These are phyloP conservation scores for Aspergillus affinis DNA, from an alignment of 495 filamentous ascomycete species.

Conservation along the genomic window DNA sequence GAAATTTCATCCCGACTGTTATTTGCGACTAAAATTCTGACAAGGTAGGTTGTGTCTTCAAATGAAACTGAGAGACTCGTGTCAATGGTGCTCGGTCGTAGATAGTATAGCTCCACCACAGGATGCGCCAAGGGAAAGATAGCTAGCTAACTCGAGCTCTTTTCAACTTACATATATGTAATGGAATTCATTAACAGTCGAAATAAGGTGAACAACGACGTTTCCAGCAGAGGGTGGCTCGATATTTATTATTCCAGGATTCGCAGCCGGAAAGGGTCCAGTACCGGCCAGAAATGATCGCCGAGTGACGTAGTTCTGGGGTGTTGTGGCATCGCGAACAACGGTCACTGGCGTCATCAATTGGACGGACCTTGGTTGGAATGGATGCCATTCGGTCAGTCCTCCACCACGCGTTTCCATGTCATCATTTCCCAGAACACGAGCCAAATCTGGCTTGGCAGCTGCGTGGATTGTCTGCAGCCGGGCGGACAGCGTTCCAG, in stretches of 20 bases:
- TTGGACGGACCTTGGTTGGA: slow-evolving; percentile 10
- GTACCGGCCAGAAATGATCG: slow-evolving; percentile 32
- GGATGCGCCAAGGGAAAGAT: neutral
- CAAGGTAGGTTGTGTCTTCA: neutral
- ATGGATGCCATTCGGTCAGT: neutral
- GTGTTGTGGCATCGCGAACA: slow-evolving; percentile 4
- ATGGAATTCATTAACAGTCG: neutral
- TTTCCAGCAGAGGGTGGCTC: neutral
- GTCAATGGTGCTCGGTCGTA: neutral
- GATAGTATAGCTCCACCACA: neutral
- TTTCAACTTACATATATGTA: neutral
- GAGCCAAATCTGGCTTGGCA: neutral
- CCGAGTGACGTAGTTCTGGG: slow-evolving; percentile 44
- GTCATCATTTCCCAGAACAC: neutral
- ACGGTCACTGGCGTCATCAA: slow-evolving; percentile 26
- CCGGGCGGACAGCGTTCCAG: neutral
- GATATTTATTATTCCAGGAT: neutral
- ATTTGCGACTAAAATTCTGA: neutral
- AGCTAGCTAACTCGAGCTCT: neutral
- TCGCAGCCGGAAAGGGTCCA: slow-evolving; percentile 3
- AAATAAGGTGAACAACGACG: neutral
- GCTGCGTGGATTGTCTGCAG: neutral
- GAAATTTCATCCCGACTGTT: slow-evolving; percentile 66
- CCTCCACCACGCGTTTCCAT: neutral
- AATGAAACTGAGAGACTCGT: neutral